Conservation (phyloP, 1,284 basidiomycete species). For the Heliocybe sulcata region DNA sequence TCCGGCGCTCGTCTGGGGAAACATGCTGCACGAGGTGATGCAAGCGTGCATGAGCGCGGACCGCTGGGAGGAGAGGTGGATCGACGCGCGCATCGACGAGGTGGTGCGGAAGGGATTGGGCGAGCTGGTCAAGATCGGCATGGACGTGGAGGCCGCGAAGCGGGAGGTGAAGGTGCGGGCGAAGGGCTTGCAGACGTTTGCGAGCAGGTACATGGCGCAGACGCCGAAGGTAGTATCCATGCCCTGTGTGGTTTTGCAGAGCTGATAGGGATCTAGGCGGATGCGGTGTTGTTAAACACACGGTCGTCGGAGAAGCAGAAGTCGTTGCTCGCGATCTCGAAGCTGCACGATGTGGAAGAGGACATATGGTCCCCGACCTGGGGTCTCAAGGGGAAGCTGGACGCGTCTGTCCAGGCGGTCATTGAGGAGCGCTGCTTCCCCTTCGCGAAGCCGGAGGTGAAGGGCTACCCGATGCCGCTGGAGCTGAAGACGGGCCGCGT, state of each 20-base stretch:
- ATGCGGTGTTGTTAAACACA: conserved; percentile 62
- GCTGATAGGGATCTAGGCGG: conserved; percentile 31
- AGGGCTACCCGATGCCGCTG: conserved; percentile 58
- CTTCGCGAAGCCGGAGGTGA: neutral
- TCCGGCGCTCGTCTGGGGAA: conserved; percentile 80
- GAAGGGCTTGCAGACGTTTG: conserved; percentile 57
- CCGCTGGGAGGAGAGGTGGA: conserved; percentile 53
- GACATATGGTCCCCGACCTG: conserved; percentile 96
- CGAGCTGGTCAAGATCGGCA: conserved; percentile 56
- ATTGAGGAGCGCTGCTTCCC: conserved; percentile 35
- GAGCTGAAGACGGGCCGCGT: conserved; percentile 95
- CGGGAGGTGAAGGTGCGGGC: conserved; percentile 57
- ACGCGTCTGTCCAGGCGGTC: conserved; percentile 77
- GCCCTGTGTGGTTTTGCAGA: neutral
- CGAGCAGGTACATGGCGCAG: conserved; percentile 52
- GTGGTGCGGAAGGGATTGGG: conserved; percentile 40
- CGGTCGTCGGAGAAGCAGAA: conserved; percentile 39
- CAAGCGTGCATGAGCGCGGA: conserved; percentile 63
- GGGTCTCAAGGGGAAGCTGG: conserved; percentile 94
- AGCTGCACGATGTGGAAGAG: conserved; percentile 87
- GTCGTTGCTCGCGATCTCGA: conserved; percentile 62
- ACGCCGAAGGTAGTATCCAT: conserved; percentile 46
- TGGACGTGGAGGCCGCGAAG: conserved; percentile 54
- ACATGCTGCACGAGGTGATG: conserved; percentile 84
- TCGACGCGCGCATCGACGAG: conserved; percentile 51